phyloP scores from a whole-genome alignment of 2,329 filamentous ascomycete genomes.

The Ophiocordyceps camponoti-floridani region DNA sequence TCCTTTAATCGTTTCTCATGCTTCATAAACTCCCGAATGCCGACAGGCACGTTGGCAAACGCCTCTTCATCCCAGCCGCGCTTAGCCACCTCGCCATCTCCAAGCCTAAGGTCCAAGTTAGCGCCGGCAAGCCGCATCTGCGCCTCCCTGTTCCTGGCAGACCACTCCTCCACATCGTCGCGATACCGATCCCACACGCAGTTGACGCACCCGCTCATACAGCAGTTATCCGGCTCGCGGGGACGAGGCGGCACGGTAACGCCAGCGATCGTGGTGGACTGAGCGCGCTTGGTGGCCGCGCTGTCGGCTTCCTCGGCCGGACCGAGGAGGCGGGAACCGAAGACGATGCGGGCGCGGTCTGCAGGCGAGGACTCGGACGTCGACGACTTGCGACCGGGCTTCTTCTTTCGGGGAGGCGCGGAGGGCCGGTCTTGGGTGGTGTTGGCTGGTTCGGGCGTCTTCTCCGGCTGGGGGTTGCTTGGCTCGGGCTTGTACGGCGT shows the following conservation, averaged over 20 bases:
- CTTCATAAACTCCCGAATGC: constrained; percentile 94
- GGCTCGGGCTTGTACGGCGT: constrained; percentile 17
- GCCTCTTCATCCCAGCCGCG: constrained; percentile 47
- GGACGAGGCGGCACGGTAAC: constrained; percentile 70
- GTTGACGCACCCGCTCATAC: constrained; percentile 96
- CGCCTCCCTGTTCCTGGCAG: constrained; percentile 44
- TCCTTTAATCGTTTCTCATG: constrained; percentile 80
- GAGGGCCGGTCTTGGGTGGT: constrained; percentile 3
- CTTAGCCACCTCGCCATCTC: constrained; percentile 23
- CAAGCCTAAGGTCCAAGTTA: constrained; percentile 35
- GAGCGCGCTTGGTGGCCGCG: constrained; percentile 35
- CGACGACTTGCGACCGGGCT: constrained; percentile 9
- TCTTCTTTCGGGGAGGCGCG: constrained; percentile 7
- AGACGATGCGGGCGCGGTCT: constrained; percentile 50
- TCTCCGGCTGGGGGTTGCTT: constrained; percentile 17
- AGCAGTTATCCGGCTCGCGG: constrained; percentile 90
- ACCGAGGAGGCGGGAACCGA: constrained; percentile 62
- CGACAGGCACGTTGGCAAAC: constrained; percentile 70
- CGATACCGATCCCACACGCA: constrained; percentile 90
- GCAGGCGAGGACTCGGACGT: constrained; percentile 22
- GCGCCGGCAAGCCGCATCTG: constrained; percentile 36
- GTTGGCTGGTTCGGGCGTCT: constrained; percentile 6
- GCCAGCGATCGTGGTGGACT: constrained; percentile 53
- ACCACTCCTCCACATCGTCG: constrained; percentile 88
- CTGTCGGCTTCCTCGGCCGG: constrained; percentile 50